These are phyloP conservation scores for Apiospora pterosperma DNA, from an alignment of 2,329 filamentous ascomycete genomes.

Conservation along the genomic window DNA sequence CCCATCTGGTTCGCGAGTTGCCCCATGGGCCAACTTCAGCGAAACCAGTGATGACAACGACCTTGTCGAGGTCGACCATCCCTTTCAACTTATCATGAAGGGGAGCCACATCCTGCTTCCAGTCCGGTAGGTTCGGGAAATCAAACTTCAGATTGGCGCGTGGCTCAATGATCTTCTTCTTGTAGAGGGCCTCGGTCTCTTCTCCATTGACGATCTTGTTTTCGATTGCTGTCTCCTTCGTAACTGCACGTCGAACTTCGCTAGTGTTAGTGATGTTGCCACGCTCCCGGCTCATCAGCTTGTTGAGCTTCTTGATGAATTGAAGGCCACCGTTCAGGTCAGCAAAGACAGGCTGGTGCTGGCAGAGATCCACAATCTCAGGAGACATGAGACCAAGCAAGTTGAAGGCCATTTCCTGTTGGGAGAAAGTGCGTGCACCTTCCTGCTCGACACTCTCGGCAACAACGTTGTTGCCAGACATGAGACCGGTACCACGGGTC, in stretches of 20 bases:
- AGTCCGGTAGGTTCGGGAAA: constrained; percentile 86
- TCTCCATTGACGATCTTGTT: constrained; percentile 97
- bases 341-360: constrained; percentile 91
- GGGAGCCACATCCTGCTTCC: constrained; percentile 86
- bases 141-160: constrained; percentile 98
- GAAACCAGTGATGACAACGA: constrained; percentile 96
- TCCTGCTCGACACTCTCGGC: constrained; percentile 96
- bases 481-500: constrained; percentile 97
- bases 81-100: constrained; percentile 87
- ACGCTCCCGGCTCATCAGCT: constrained; percentile 87
- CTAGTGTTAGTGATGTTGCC: constrained; percentile 95
- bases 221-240: constrained; percentile 92
- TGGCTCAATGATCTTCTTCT: constrained; percentile 88
- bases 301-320: constrained; percentile 94
- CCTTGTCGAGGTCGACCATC: constrained; percentile 98
- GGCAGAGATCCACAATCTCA: constrained; percentile 90
- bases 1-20: constrained; percentile 96
- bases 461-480: constrained; percentile 97
- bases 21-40: constrained; percentile 96
- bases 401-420: constrained; percentile 99
- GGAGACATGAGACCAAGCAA: constrained; percentile 94
- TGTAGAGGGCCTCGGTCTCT: constrained; percentile 86
- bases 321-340: constrained; percentile 97
- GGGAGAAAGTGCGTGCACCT: constrained; percentile 96
- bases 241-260: constrained; percentile 88